These are phyloP conservation scores for Leptographium galeiforme DNA, from an alignment of 2,329 filamentous ascomycete species.

Conservation along the genomic window DNA sequence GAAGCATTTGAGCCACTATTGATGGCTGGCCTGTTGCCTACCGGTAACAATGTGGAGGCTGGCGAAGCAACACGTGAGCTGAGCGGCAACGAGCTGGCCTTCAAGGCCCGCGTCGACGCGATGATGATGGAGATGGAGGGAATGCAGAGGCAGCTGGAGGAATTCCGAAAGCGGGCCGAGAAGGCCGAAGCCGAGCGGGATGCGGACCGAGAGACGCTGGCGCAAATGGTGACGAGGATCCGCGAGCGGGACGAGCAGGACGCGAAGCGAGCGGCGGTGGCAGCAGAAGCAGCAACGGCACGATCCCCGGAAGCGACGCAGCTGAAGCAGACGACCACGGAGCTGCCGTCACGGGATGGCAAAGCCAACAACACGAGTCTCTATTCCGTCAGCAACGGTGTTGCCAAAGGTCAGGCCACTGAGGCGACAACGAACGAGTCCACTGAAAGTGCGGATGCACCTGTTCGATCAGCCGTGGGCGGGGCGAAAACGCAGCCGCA, in stretches of 20 bases:
- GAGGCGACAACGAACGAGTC: background rate
- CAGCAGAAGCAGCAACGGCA: slow-evolving; percentile 3
- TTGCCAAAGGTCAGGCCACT: background rate
- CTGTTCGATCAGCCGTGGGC: background rate
- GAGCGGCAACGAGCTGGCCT: slow-evolving; percentile 7
- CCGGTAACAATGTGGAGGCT: background rate
- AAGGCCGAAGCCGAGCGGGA: slow-evolving; percentile 66
- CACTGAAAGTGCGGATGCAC: no score
- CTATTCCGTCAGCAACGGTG: background rate
- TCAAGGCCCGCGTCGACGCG: slow-evolving; percentile 60
- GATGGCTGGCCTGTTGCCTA: background rate
- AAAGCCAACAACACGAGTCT: background rate
- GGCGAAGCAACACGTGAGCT: background rate
- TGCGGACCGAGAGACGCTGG: slow-evolving; percentile 57
- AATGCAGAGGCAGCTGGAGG: slow-evolving; percentile 67
- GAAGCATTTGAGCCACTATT: slow-evolving; percentile 28
- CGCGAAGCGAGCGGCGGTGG: slow-evolving; percentile 26
- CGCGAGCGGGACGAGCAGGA: slow-evolving; percentile 50
- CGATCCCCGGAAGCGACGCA: background rate
- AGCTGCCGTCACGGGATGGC: background rate
- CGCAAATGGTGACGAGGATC: slow-evolving; percentile 79
- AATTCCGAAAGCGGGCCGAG: slow-evolving; percentile 66
- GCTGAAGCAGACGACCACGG: background rate
- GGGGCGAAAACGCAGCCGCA: background rate
- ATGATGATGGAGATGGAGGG: slow-evolving; percentile 71